A percentile compares a stretch with the other conserved stretches of the same genome.
Conservation (phyloP, 306 rosid genomes). For the Gastrolobium villosum region DNA sequence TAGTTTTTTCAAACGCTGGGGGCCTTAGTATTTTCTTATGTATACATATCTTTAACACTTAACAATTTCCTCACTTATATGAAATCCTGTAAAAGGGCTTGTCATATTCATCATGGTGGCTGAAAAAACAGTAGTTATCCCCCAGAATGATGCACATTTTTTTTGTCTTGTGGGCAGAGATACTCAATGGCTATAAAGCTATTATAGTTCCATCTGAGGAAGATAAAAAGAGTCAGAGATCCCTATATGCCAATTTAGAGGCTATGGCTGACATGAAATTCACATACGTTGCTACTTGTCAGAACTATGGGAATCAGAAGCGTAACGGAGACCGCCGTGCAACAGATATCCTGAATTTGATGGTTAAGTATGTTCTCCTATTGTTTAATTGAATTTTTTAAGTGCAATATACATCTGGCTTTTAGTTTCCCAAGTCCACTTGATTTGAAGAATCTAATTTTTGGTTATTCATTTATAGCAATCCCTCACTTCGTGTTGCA, state of each 20-base stretch:
- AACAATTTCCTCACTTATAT: slow-evolving; percentile 26
- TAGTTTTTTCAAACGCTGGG: slow-evolving; percentile 34
- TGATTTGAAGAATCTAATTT: slow-evolving; percentile 47
- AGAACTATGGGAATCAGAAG: slow-evolving; percentile 97
- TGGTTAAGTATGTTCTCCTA: slow-evolving; percentile 88
- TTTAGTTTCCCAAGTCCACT: slow-evolving; percentile 40
- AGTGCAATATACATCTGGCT: slow-evolving; percentile 31
- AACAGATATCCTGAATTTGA: slow-evolving; percentile 92
- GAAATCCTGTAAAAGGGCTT: slow-evolving; percentile 17
- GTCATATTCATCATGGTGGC: slow-evolving; percentile 34
- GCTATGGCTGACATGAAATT: slow-evolving; percentile 98
- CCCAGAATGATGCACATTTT: slow-evolving; percentile 44
- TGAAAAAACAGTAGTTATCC: slow-evolving; percentile 26
- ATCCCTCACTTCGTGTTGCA: slow-evolving; percentile 98
- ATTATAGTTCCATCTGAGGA: slow-evolving; percentile 81
- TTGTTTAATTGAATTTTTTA: slow-evolving; percentile 42
- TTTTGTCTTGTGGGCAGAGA: slow-evolving; percentile 65
- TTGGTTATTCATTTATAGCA: slow-evolving; percentile 57
- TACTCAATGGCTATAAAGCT: slow-evolving; percentile 93
- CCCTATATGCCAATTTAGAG: slow-evolving; percentile 86
- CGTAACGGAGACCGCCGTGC: slow-evolving; percentile 98
- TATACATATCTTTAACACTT: slow-evolving; percentile 11
- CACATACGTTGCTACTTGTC: slow-evolving; percentile 96
- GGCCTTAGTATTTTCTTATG: slow-evolving; percentile 31
- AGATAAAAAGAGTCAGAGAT: slow-evolving; percentile 83